Conservation (phyloP, 2,329 filamentous ascomycete species). For the Fusarium piperis region DNA sequence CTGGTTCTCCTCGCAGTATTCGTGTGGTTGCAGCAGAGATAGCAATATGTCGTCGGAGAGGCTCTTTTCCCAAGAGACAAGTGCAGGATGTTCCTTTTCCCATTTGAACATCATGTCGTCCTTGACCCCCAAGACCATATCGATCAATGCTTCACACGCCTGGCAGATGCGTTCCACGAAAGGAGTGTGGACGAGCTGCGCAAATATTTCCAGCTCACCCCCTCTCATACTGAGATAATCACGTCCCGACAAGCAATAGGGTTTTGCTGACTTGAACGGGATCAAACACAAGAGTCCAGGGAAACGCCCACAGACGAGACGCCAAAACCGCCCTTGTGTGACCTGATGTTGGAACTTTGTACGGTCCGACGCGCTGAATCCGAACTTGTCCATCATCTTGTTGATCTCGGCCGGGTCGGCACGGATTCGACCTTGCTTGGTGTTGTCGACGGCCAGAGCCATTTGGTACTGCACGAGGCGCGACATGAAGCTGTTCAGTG, state of each 20-base stretch:
- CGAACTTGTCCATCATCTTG: not conserved
- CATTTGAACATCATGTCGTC: constrained; percentile 1
- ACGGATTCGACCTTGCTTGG: not conserved
- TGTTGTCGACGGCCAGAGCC: not conserved
- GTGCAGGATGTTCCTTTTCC: not conserved
- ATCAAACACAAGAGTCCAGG: not conserved
- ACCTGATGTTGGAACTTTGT: not conserved
- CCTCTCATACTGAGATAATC: not conserved
- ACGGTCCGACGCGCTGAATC: not conserved
- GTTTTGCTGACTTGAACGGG: not conserved
- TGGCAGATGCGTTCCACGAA: not conserved
- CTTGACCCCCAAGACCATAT: not conserved
- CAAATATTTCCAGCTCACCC: not conserved
- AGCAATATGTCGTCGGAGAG: not conserved
- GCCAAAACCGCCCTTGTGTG: not conserved
- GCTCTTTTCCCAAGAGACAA: not conserved
- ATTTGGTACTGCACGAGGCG: not conserved
- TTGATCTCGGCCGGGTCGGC: not conserved
- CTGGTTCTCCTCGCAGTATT: not conserved
- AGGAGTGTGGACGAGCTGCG: not conserved
- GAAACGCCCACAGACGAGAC: not conserved
- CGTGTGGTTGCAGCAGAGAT: not conserved
- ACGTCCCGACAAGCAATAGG: not conserved
- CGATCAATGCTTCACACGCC: not conserved
- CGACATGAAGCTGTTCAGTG: not conserved